These are phyloP conservation scores for Thalassiosira sp. DNA, from an alignment of 352 stramenopile genomes.

Conservation along the genomic window DNA sequence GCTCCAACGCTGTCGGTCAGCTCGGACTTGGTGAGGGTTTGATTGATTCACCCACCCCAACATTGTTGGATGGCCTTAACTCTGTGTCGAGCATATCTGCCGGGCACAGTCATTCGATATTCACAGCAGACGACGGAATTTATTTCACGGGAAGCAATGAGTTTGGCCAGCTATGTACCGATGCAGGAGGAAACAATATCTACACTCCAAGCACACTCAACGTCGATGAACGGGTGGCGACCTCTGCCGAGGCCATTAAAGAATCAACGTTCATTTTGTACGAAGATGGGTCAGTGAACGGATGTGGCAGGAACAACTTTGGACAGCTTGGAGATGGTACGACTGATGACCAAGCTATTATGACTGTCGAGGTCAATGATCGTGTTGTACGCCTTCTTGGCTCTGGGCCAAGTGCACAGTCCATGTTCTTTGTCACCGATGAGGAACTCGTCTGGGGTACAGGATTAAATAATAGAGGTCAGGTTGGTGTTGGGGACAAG, in stretches of 20 bases:
- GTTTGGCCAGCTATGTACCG: slow-evolving; percentile 37
- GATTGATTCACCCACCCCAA: slow-evolving; percentile 12
- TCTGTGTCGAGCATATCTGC: slow-evolving; percentile 41
- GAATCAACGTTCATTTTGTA: slow-evolving; percentile 49
- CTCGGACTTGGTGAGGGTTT: slow-evolving; percentile 34
- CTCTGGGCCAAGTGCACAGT: slow-evolving; percentile 37
- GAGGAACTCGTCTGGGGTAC: slow-evolving; percentile 40
- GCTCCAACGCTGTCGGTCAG: slow-evolving; percentile 34
- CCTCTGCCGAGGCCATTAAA: slow-evolving; percentile 26
- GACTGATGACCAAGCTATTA: slow-evolving; percentile 30
- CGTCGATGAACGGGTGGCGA: slow-evolving; percentile 2
- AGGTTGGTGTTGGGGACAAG: slow-evolving; percentile 46
- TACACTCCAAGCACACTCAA: slow-evolving; percentile 11
- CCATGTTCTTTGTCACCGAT: slow-evolving; percentile 46
- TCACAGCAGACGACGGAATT: slow-evolving; percentile 30
- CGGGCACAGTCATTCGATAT: slow-evolving; percentile 42
- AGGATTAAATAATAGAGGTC: slow-evolving; percentile 44
- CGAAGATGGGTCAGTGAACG: slow-evolving; percentile 32
- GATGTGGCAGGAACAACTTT: slow-evolving; percentile 47
- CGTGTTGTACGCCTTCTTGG: slow-evolving; percentile 29
- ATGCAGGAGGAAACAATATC: slow-evolving; percentile 24
- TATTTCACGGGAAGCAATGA: slow-evolving; percentile 52
- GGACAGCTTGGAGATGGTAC: slow-evolving; percentile 53
- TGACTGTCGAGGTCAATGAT: slow-evolving; percentile 15
- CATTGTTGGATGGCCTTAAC: slow-evolving; percentile 11